These are phyloP conservation scores for Carpinus fangiana DNA, from an alignment of 306 rosid genomes.

Conservation along the genomic window DNA sequence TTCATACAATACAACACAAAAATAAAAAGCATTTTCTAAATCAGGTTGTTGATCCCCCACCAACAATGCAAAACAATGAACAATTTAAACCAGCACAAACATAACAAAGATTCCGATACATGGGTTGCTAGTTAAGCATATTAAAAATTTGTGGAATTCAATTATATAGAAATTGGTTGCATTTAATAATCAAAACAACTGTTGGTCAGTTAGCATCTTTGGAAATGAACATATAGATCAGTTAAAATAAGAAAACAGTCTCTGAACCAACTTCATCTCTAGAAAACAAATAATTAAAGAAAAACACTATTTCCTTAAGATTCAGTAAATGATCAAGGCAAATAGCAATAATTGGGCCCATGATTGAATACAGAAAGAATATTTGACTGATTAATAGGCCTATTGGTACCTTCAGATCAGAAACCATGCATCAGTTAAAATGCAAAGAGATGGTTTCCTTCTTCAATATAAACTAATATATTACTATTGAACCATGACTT, in stretches of 20 bases:
- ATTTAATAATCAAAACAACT: neutral
- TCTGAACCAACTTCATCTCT: neutral
- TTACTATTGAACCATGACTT: neutral
- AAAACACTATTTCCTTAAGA: neutral
- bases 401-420: neutral
- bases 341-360: neutral
- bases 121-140: neutral
- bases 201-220: neutral
- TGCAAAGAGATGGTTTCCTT: neutral
- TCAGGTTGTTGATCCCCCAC: neutral
- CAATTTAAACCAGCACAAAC: neutral
- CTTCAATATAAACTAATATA: neutral
- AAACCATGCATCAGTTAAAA: neutral
- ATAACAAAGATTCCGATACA: neutral
- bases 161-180: too few relatives aligned
- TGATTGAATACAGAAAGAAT: neutral
- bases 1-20: neutral
- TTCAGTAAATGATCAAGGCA: neutral
- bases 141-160: neutral
- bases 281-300: neutral
- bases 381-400: neutral
- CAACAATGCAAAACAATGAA: neutral
- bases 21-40: neutral
- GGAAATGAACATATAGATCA: neutral
- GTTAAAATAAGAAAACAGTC: neutral